Evolutionary conservation across 345 rosid species (phyloP).

Genomic region (Xanthoceras sorbifolium): DNA sequence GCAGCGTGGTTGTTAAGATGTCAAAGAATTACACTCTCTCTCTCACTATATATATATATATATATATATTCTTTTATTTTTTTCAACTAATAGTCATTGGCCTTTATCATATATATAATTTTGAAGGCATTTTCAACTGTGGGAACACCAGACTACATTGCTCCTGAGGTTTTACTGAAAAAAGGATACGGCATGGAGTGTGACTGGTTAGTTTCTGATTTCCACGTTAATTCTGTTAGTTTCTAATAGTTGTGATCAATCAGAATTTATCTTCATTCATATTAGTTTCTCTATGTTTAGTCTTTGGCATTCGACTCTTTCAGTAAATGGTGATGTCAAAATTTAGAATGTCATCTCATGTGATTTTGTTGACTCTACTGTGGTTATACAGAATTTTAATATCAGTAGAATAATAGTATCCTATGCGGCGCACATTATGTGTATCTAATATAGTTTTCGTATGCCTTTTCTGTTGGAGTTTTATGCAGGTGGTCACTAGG

Average conservation of each 20-base stretch:
- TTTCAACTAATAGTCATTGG: conserved; percentile 4
- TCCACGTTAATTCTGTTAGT: conserved; percentile 10
- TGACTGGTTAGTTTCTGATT: conserved; percentile 76
- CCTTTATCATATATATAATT: neutral
- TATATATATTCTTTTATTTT: neutral
- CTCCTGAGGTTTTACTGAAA: conserved; percentile 95
- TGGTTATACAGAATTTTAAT: conserved; percentile 17
- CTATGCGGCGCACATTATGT: conserved; percentile 6
- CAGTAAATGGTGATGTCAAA: conserved; percentile 10
- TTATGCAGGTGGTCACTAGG: conserved; percentile 94
- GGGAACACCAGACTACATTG: conserved; percentile 96
- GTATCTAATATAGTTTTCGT: neutral
- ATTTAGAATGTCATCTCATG: neutral
- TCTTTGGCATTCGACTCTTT: conserved; percentile 11
- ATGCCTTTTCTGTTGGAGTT: conserved; percentile 18
- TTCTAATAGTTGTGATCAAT: conserved; percentile 12
- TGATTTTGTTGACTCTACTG: conserved; percentile 5
- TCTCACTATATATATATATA: no score
- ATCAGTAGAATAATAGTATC: conserved; percentile 1
- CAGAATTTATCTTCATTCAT: neutral
- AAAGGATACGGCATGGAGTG: conserved; percentile 99
- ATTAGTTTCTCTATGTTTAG: neutral
- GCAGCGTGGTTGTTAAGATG: conserved; percentile 1
- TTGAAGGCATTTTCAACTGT: conserved; percentile 95
- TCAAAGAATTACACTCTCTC: neutral